Conservation (phyloP, 495 filamentous ascomycete genomes). For the Aspergillus indologenus region DNA sequence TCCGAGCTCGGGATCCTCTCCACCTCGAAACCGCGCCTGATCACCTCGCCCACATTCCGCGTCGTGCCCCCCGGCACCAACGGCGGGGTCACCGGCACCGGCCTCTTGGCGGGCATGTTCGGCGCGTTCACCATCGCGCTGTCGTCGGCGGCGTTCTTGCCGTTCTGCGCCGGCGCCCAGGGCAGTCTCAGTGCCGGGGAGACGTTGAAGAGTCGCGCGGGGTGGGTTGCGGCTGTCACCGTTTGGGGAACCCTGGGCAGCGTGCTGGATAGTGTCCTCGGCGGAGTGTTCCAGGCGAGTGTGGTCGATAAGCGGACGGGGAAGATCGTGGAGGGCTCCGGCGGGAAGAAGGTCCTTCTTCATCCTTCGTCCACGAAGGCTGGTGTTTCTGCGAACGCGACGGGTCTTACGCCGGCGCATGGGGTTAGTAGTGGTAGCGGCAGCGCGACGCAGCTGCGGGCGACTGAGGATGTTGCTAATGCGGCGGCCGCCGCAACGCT, state of each 20-base stretch:
- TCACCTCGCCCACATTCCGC: constrained; percentile 72
- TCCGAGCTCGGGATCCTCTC: constrained; percentile 94
- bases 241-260: constrained; percentile 74
- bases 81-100: constrained; percentile 76
- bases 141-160: constrained; percentile 62
- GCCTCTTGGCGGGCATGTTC: constrained; percentile 67
- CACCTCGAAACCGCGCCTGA: constrained; percentile 70
- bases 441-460: constrained; percentile 14
- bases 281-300: constrained; percentile 80
- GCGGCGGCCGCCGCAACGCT: constrained; percentile 30
- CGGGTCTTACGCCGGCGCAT: constrained; percentile 1
- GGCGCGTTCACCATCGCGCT: constrained; percentile 72
- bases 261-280: constrained; percentile 80
- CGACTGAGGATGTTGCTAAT: constrained; percentile 35
- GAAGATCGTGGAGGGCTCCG: constrained; percentile 85
- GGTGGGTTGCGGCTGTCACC: constrained; percentile 59
- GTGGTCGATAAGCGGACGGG: constrained; percentile 80
- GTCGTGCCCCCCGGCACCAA: constrained; percentile 89
- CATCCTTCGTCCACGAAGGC: constrained; percentile 26
- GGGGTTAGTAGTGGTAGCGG: background rate
- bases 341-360: constrained; percentile 62
- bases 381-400: background rate
- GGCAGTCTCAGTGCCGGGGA: too few relatives aligned
- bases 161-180: constrained; percentile 71
- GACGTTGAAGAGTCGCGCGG: constrained; percentile 43